Percentiles rank a stretch among this genome's conserved stretches.
Evolutionary conservation across 169 alveolate species (phyloP).

Genomic region (Cryptosporidium muris): DNA sequence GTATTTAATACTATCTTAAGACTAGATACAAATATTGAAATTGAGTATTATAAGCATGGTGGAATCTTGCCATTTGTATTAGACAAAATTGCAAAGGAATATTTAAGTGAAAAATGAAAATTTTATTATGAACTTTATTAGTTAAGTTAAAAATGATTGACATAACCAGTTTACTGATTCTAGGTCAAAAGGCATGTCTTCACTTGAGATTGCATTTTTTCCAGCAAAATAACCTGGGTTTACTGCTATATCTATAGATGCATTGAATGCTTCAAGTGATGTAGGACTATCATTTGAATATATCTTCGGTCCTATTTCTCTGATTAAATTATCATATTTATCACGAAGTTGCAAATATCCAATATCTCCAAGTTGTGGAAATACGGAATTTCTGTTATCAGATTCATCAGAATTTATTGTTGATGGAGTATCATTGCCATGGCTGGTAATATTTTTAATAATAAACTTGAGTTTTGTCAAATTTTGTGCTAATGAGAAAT

Average conservation of each 20-base stretch:
- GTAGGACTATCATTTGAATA: slow-evolving; percentile 16
- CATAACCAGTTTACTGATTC: slow-evolving; percentile 67
- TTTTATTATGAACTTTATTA: background rate
- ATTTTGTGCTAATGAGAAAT: slow-evolving; percentile 6
- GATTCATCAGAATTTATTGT: slow-evolving; percentile 55
- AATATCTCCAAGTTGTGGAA: slow-evolving; percentile 63
- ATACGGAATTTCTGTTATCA: slow-evolving; percentile 31
- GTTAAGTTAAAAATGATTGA: slow-evolving; percentile 38
- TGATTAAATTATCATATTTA: slow-evolving; percentile 40
- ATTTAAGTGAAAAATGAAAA: too few relatives aligned
- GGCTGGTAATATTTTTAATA: slow-evolving; percentile 16
- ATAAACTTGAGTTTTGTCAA: slow-evolving; percentile 41
- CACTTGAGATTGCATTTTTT: slow-evolving; percentile 15
- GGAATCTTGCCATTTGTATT: too few relatives aligned
- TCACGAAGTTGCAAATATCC: slow-evolving; percentile 36
- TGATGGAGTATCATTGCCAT: slow-evolving; percentile 52
- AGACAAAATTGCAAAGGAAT: too few relatives aligned
- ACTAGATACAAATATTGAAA: too few relatives aligned
- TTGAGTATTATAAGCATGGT: too few relatives aligned
- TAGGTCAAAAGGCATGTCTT: slow-evolving; percentile 41
- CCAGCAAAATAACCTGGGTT: slow-evolving; percentile 46
- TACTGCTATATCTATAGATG: slow-evolving; percentile 45
- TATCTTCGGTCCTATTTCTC: slow-evolving; percentile 47
- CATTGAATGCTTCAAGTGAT: slow-evolving; percentile 44
- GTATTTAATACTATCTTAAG: too few relatives aligned